phyloP scores from a whole-genome alignment of 2,329 filamentous ascomycete species.

The Fusarium irregulare region DNA sequence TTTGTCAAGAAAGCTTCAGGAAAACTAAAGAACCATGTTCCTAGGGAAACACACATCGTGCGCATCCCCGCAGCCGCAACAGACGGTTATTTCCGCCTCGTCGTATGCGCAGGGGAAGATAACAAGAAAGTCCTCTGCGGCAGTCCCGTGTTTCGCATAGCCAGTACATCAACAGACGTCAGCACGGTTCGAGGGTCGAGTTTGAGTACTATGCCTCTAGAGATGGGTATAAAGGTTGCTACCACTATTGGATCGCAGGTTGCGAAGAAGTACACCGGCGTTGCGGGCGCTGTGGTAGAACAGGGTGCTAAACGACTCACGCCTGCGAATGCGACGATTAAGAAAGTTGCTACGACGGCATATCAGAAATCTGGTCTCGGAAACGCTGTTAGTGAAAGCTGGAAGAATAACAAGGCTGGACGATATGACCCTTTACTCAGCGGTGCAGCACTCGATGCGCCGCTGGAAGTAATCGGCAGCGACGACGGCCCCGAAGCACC shows the following conservation, averaged over 20 bases:
- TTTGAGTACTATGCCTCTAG: slow-evolving; percentile 71
- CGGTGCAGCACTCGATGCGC: slow-evolving; percentile 48
- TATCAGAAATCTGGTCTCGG: slow-evolving; percentile 49
- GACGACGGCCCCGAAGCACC: slow-evolving; percentile 64
- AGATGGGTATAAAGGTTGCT: slow-evolving; percentile 70
- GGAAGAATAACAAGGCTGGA: slow-evolving; percentile 53
- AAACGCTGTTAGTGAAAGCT: slow-evolving; percentile 48
- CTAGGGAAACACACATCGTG: slow-evolving; percentile 72
- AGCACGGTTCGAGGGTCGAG: slow-evolving; percentile 74
- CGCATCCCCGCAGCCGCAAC: slow-evolving; percentile 71
- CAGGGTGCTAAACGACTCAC: slow-evolving; percentile 53
- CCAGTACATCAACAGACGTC: slow-evolving; percentile 71
- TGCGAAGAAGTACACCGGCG: slow-evolving; percentile 57
- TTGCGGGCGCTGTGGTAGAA: slow-evolving; percentile 55
- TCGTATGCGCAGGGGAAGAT: slow-evolving; percentile 64
- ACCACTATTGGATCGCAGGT: slow-evolving; percentile 60
- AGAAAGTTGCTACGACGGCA: slow-evolving; percentile 55
- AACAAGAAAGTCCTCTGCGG: slow-evolving; percentile 69
- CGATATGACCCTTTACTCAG: slow-evolving; percentile 53
- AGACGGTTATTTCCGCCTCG: slow-evolving; percentile 76
- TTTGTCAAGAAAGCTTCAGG: slow-evolving; percentile 68
- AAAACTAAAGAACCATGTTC: slow-evolving; percentile 58
- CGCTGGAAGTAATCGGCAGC: slow-evolving; percentile 56
- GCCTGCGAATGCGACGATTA: slow-evolving; percentile 42
- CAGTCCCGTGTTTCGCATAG: slow-evolving; percentile 75